Conservation (phyloP, 345 rosid species). For the Eucalyptus dawsonii region DNA sequence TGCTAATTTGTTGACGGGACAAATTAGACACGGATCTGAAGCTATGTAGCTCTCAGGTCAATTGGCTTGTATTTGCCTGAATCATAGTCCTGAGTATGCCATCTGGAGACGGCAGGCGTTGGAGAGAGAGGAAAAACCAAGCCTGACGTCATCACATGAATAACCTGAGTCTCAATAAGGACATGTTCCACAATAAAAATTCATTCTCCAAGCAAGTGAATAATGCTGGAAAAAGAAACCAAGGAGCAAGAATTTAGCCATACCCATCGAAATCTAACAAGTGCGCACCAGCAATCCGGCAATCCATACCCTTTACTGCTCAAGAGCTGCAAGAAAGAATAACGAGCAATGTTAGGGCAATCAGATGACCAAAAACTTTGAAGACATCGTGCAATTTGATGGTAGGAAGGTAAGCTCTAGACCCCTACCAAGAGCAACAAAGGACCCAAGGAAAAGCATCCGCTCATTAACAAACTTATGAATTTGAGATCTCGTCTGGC, state of each 20-base stretch:
- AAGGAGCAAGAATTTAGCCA: background rate
- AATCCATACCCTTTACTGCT: slow-evolving; percentile 34
- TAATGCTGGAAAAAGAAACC: background rate
- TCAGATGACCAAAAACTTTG: background rate
- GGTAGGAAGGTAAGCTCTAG: background rate
- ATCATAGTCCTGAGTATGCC: slow-evolving; percentile 31
- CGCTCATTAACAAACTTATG: slow-evolving; percentile 54
- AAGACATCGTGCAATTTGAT: background rate
- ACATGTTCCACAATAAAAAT: background rate
- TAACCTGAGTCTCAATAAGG: background rate
- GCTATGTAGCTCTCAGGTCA: background rate
- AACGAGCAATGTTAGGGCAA: background rate
- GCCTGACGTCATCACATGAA: slow-evolving; percentile 12
- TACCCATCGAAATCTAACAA: slow-evolving; percentile 49
- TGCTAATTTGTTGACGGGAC: background rate
- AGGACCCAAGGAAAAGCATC: slow-evolving; percentile 50
- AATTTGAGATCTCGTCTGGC: slow-evolving; percentile 81
- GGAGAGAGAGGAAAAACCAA: slow-evolving; percentile 24
- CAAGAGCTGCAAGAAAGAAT: slow-evolving; percentile 9
- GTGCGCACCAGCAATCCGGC: slow-evolving; percentile 37
- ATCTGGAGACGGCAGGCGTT: slow-evolving; percentile 30
- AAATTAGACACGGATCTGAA: background rate
- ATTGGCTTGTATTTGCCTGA: background rate
- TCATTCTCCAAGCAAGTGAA: background rate
- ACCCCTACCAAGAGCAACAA: slow-evolving; percentile 40